Evolutionary conservation across 2,329 filamentous ascomycete species (phyloP).

Genomic region (Ophiostoma fasciatum): DNA sequence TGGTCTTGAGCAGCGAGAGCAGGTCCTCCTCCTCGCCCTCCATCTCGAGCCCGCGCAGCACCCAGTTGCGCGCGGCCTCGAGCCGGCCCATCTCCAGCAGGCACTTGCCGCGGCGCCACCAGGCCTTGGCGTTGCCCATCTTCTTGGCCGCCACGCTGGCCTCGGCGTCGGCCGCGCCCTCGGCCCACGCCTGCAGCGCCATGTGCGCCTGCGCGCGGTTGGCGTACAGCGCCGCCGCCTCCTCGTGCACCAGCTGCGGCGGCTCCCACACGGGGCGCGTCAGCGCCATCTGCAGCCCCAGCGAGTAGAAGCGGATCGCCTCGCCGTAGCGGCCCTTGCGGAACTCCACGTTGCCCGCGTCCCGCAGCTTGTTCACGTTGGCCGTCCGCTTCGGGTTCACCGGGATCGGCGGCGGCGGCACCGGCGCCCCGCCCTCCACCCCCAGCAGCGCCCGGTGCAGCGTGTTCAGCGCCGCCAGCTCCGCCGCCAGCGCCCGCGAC

Average conservation of each 20-base stretch:
- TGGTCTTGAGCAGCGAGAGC: constrained; percentile 46
- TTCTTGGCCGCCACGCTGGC: constrained; percentile 77
- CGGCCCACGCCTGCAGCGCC: constrained; percentile 66
- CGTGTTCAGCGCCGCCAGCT: constrained; percentile 60
- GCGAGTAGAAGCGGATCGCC: constrained; percentile 65
- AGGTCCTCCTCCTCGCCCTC: constrained; percentile 58
- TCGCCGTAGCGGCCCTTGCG: constrained; percentile 62
- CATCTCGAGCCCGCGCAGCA: constrained; percentile 64
- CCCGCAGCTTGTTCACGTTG: constrained; percentile 79
- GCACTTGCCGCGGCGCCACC: constrained; percentile 79
- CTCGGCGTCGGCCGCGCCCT: constrained; percentile 78
- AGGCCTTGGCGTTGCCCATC: constrained; percentile 81
- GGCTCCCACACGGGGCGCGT: constrained; percentile 80
- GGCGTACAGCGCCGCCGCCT: constrained; percentile 62
- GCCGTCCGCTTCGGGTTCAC: constrained; percentile 86
- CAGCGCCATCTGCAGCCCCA: constrained; percentile 84
- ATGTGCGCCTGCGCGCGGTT: constrained; percentile 89
- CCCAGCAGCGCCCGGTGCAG: constrained; percentile 62
- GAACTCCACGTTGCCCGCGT: constrained; percentile 70
- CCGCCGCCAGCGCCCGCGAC: constrained; percentile 39
- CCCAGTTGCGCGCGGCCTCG: constrained; percentile 69
- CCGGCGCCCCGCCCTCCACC: constrained; percentile 44
- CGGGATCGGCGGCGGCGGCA: constrained; percentile 76
- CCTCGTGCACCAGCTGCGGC: constrained; percentile 66
- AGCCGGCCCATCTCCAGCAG: constrained; percentile 80